Evolutionary conservation across 352 stramenopile species (phyloP), one percentile per base, ranked within the genome.

Genomic region (Globisporangium echinulatum): DNA sequence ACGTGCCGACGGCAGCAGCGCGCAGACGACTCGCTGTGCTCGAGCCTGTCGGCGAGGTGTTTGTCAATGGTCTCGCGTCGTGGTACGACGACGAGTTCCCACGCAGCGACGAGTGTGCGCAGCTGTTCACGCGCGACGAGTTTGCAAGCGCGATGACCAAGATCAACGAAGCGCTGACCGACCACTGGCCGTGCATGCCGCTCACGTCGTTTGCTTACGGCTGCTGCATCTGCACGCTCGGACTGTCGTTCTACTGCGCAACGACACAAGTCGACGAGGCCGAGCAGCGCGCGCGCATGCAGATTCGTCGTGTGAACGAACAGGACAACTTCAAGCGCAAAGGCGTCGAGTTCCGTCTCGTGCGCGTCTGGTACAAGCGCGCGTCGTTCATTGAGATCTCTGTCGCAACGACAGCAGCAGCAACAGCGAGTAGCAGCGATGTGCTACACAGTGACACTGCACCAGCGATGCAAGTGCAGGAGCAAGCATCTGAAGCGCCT

Each of bases 121-220:
- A 55, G 51, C 59, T 82, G 57, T 78, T 94, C 74, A 76, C 78
- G 11, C 56, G 50, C 37, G 77, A 84, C 17, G 85, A 94, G 46
- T 94, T 92, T 62, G 58, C 71, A 33, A 64, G 71, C 50, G 82
- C 72, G 25, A 62, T 92, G 46, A 66, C 58, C 48, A 87, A 82
- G 60, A 83, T 94, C 64, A 94, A 94, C 63, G 80, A 92, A 63
- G 85, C 85, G 40, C 68, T 94, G 25, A 50, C 79, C 56, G 85
- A 94, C 65, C 81, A 92, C 62, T 94, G 85, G 85, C 85, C 85
- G 13, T 94, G 85, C 64, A 48, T 94, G 58, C 85, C 85, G 6
- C 90, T 77, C 69, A 88, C 80, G 58, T 73, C 82, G 7, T 90
- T 92, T 40, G 81, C 74, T 13, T 92, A 91, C 65, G 81, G 81